These are phyloP conservation scores for Leccinum pallidistipes DNA, from an alignment of 1,284 basidiomycete genomes.

Conservation along the genomic window DNA sequence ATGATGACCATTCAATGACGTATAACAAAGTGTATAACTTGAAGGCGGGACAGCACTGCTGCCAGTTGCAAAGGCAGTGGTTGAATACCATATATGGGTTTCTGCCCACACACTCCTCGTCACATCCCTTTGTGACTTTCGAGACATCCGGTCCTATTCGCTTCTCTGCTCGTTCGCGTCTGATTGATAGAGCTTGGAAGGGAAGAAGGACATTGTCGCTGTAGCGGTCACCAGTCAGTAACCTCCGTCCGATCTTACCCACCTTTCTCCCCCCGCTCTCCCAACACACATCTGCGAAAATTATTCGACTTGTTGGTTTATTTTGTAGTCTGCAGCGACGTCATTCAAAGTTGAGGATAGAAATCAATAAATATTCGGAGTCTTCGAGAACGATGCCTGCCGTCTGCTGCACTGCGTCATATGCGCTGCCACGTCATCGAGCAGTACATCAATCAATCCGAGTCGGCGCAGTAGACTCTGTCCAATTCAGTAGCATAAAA, in stretches of 20 bases:
- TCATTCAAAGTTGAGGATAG: no score
- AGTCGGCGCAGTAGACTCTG: no score
- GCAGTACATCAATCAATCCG: no score
- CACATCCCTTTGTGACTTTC: background rate
- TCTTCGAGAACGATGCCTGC: no score
- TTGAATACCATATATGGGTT: background rate
- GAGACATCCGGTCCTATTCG: background rate
- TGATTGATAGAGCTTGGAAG: slow-evolving; percentile 63
- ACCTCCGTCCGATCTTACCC: background rate
- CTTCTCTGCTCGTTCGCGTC: background rate
- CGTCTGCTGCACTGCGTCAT: no score
- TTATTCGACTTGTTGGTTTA: background rate
- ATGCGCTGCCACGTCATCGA: no score
- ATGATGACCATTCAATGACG: background rate
- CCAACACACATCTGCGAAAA: background rate
- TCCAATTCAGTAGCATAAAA: no score
- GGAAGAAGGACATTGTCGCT: slow-evolving; percentile 64
- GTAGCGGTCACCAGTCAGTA: background rate
- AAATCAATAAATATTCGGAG: no score
- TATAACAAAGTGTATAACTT: slow-evolving; percentile 24
- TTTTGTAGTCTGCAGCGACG: no score
- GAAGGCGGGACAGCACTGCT: slow-evolving; percentile 75
- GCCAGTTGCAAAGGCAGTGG: slow-evolving; percentile 71
- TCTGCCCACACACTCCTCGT: background rate
- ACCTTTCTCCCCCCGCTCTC: background rate